Percentiles rank a stretch among this genome's conserved stretches.
Evolutionary conservation across 2,329 filamentous ascomycete species (phyloP).

Genomic region (Sporothrix schenckii): DNA sequence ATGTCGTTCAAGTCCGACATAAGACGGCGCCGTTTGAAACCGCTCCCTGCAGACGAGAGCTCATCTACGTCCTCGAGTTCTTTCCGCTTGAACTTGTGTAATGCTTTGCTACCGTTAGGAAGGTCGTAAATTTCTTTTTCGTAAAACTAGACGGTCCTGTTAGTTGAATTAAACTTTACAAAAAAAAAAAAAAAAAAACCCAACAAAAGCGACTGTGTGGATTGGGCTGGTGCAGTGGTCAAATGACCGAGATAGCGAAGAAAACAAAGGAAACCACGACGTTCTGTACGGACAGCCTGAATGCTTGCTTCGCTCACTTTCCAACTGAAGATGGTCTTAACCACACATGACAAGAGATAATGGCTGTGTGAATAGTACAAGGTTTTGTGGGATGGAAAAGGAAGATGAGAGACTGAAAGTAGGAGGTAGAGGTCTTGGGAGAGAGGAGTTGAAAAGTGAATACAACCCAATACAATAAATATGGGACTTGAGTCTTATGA

Average conservation of each 20-base stretch:
- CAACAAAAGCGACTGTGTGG: neutral
- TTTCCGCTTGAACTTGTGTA: constrained; percentile 30
- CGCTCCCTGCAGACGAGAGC: neutral
- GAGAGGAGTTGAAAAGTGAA: neutral
- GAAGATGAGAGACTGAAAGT: neutral
- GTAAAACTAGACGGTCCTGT: constrained; percentile 18
- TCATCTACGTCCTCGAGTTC: constrained; percentile 26
- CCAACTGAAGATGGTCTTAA: neutral
- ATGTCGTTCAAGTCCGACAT: constrained; percentile 13
- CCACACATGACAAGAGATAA: neutral
- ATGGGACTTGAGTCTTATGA: neutral
- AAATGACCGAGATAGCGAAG: neutral
- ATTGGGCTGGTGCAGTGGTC: neutral
- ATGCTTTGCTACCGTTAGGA: constrained; percentile 35
- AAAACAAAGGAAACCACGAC: neutral
- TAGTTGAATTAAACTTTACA: neutral
- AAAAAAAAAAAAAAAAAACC: neutral
- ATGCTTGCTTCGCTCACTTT: neutral
- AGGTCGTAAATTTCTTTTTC: constrained; percentile 24
- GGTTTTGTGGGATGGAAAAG: neutral
- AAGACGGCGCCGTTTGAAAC: constrained; percentile 30
- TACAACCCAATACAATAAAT: too few relatives aligned
- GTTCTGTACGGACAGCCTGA: neutral
- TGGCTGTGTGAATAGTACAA: neutral
- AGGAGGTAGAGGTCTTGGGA: neutral